A percentile compares a stretch with the other conserved stretches of the same genome.
Evolutionary conservation across 2,329 filamentous ascomycete species (phyloP).

Genomic region (Penicillium sp.): DNA sequence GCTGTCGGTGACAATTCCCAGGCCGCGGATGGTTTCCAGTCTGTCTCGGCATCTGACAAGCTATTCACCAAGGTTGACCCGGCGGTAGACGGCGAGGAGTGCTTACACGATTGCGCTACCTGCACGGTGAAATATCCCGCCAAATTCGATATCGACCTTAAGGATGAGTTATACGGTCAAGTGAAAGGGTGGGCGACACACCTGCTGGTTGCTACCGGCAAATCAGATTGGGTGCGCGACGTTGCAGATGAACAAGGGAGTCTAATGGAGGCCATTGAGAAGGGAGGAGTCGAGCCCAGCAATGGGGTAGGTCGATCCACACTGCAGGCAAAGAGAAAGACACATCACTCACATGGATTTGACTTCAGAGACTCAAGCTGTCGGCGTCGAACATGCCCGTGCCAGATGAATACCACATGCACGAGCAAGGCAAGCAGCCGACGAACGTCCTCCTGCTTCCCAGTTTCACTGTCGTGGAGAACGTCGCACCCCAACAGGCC

Average conservation of each 20-base stretch:
- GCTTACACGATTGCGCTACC: constrained; percentile 77
- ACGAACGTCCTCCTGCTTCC: constrained; percentile 82
- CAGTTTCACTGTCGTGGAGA: constrained; percentile 76
- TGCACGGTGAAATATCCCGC: constrained; percentile 79
- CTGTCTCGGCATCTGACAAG: constrained; percentile 46
- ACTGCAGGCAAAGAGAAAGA: neutral
- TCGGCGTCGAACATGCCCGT: constrained; percentile 89
- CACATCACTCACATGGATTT: constrained; percentile 7
- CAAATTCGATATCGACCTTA: constrained; percentile 67
- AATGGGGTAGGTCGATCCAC: constrained; percentile 40
- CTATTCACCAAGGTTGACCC: constrained; percentile 75
- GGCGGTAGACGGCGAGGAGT: constrained; percentile 81
- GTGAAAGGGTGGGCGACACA: constrained; percentile 88
- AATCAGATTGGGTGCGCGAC: constrained; percentile 89
- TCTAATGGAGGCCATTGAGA: constrained; percentile 72
- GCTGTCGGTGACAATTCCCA: constrained; percentile 21
- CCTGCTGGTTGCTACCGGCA: constrained; percentile 88
- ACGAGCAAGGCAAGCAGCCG: constrained; percentile 58
- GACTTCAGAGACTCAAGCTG: constrained; percentile 71
- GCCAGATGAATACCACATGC: constrained; percentile 60
- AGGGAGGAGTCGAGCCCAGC: constrained; percentile 39
- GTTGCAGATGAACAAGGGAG: constrained; percentile 83
- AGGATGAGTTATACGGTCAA: constrained; percentile 77
- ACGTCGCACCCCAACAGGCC: constrained; percentile 73
- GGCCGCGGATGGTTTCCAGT: constrained; percentile 45